phyloP scores from a whole-genome alignment of 306 rosid genomes.

The Prunus persica region DNA sequence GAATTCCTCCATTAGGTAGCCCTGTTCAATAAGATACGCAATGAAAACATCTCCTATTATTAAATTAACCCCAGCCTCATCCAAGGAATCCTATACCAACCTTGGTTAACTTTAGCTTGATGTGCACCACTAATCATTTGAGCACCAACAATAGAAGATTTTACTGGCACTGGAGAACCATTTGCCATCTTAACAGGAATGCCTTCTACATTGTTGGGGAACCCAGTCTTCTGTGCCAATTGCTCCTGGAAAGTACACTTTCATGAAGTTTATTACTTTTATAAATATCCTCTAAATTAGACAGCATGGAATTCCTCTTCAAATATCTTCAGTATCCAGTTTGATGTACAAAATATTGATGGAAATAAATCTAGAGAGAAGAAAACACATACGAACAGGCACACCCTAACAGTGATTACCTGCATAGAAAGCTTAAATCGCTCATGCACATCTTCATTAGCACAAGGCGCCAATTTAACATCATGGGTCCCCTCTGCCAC shows the following conservation, averaged over 20 bases:
- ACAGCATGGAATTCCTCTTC: not conserved
- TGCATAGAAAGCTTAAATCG: slow-evolving; percentile 35
- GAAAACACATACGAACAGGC: slow-evolving; percentile 12
- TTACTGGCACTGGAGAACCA: slow-evolving; percentile 36
- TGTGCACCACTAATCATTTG: slow-evolving; percentile 31
- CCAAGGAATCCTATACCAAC: slow-evolving; percentile 43
- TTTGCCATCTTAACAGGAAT: slow-evolving; percentile 36
- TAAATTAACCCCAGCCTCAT: slow-evolving; percentile 13
- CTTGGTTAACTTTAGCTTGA: slow-evolving; percentile 46
- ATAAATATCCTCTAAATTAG: slow-evolving; percentile 14
- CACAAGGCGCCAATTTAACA: slow-evolving; percentile 27
- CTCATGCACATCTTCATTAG: slow-evolving; percentile 37
- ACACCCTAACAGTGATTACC: slow-evolving; percentile 39
- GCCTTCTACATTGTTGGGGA: slow-evolving; percentile 37
- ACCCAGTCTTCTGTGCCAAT: slow-evolving; percentile 41
- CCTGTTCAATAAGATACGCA: slow-evolving; percentile 40
- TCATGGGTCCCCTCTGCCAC: slow-evolving; percentile 36
- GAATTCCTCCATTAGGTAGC: slow-evolving; percentile 46
- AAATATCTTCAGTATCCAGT: not conserved
- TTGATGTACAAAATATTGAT: slow-evolving; percentile 23
- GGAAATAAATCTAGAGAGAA: slow-evolving; percentile 21
- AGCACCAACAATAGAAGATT: slow-evolving; percentile 37
- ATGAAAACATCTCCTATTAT: slow-evolving; percentile 24
- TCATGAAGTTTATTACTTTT: slow-evolving; percentile 25
- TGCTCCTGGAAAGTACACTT: slow-evolving; percentile 48